Conservation (phyloP, 371 early-diverging fungal genomes). For the Parasitella parasitica region DNA sequence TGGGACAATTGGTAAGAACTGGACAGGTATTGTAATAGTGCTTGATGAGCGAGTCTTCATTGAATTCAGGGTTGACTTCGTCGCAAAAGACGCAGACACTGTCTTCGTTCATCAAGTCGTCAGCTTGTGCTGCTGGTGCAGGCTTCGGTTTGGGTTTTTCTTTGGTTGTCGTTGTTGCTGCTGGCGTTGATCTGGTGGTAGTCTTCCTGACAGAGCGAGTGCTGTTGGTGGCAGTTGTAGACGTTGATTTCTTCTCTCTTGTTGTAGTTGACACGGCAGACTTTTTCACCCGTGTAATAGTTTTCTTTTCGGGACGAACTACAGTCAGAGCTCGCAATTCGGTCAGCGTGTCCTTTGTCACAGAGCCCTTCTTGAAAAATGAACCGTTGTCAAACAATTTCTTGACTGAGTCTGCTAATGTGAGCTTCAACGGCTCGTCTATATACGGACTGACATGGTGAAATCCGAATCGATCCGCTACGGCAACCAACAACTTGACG, state of each 20-base stretch:
- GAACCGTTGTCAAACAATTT: constrained; percentile 25
- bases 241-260: neutral
- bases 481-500: constrained; percentile 54
- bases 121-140: neutral
- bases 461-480: constrained; percentile 43
- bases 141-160: neutral
- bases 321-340: constrained; percentile 20
- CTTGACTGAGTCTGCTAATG: constrained; percentile 37
- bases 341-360: constrained; percentile 11
- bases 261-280: neutral
- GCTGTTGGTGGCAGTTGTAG: neutral
- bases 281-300: neutral
- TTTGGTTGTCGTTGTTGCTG: neutral
- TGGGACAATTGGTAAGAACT: constrained; percentile 67
- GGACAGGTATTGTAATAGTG: constrained; percentile 82
- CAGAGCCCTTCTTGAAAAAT: constrained; percentile 6
- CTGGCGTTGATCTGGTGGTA: neutral
- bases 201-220: neutral
- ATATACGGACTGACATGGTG: constrained; percentile 31
- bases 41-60: constrained; percentile 69
- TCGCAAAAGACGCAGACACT: constrained; percentile 78
- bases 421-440: constrained; percentile 24
- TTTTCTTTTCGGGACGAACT: constrained; percentile 5
- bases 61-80: constrained; percentile 62
- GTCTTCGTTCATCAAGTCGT: neutral